Evolutionary conservation across 225 moss, liverwort and hornwort species (phyloP).

Genomic region (Bryoerythrophyllum caledonicum): DNA sequence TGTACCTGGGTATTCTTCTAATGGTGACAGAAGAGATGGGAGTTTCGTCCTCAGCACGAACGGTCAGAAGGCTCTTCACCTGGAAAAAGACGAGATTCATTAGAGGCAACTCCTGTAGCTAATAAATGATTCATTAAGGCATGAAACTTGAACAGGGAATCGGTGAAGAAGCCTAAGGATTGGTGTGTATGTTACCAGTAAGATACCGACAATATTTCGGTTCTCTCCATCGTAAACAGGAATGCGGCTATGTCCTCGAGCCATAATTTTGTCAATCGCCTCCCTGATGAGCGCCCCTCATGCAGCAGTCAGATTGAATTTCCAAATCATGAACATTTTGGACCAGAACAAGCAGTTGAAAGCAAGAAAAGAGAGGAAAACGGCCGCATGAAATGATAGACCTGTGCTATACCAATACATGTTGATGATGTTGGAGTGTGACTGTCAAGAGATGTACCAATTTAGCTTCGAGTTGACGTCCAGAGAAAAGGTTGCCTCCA

Average conservation of each 20-base stretch:
- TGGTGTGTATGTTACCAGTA: constrained; percentile 52
- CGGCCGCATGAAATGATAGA: background rate
- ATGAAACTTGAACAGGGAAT: background rate
- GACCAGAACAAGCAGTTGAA: background rate
- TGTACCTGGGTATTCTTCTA: constrained; percentile 73
- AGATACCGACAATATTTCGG: constrained; percentile 73
- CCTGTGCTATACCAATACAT: background rate
- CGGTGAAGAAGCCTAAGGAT: background rate
- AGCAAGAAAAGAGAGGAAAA: background rate
- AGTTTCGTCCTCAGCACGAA: constrained; percentile 54
- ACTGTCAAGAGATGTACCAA: constrained; percentile 32
- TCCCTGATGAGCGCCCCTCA: constrained; percentile 29
- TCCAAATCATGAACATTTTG: background rate
- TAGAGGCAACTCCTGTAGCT: background rate
- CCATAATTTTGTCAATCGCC: constrained; percentile 51
- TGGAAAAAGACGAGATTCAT: constrained; percentile 24
- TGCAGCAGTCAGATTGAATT: background rate
- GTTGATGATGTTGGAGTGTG: background rate
- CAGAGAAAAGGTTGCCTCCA: constrained; percentile 67
- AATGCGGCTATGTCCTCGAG: constrained; percentile 81
- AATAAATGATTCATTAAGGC: too few relatives aligned
- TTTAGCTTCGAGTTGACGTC: constrained; percentile 75
- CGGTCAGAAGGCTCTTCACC: constrained; percentile 74
- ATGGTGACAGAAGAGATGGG: constrained; percentile 68
- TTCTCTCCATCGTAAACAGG: constrained; percentile 78